Evolutionary conservation across 345 rosid species (phyloP).

Genomic region (Brassica carinata): DNA sequence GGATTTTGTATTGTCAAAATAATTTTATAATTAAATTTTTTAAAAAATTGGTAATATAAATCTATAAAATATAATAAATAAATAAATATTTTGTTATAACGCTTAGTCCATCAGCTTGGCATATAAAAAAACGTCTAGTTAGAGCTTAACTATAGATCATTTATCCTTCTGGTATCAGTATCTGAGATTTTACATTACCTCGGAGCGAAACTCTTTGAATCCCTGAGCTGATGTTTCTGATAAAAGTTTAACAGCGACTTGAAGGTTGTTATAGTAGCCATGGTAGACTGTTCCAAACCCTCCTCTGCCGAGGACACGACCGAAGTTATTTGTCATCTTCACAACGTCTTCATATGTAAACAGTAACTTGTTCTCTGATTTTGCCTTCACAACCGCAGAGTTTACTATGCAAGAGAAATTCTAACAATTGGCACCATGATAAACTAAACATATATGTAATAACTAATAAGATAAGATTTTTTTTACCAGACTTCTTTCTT

Average conservation of each 20-base stretch:
- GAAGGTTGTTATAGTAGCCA: conserved; percentile 40
- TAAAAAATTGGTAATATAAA: no score
- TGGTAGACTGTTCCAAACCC: conserved; percentile 66
- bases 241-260: conserved; percentile 60
- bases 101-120: no score
- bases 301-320: conserved; percentile 51
- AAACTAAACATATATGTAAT: no score
- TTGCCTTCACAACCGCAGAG: background rate
- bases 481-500: conserved; percentile 2
- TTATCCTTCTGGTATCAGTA: background rate
- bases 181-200: conserved; percentile 40
- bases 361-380: conserved; percentile 1
- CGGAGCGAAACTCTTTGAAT: conserved; percentile 50
- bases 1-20: no score
- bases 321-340: conserved; percentile 52
- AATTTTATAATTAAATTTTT: no score
- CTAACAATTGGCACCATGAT: background rate
- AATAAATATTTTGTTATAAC: no score
- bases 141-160: no score
- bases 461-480: background rate
- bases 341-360: conserved; percentile 44
- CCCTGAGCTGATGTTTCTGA: conserved; percentile 55
- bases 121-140: no score
- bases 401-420: background rate
- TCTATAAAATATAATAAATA: no score